Base-by-base conservation (phyloP, 148 eudicot species). In the Agrostemma githago region DNA sequence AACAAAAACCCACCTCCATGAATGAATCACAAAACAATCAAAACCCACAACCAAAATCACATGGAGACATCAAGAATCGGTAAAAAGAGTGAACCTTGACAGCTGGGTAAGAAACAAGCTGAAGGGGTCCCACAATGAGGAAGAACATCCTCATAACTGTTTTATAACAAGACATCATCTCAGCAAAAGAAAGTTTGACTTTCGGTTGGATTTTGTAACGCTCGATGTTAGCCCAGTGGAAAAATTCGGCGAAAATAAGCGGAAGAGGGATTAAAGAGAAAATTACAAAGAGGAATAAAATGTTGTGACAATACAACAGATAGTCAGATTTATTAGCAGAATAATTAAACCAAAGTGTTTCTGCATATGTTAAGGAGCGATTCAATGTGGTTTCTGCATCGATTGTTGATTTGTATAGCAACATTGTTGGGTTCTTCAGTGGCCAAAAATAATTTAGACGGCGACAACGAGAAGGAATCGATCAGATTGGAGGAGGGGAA, bases 181-280 rank as follows among this genome's bases (percentile, higher is more conserved):
- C 88, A 42, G 84, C 46, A 14, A 78, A 34, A 0, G 92, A 83
- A 15, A 86, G 74, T 46, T 71, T 88, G 62, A 91, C 86, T 61
- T 91, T 91, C 4, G 96, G 97, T 75, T 94, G 98, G 66, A 94
- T 88, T 78, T 94, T 94, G 78, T 79, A 91, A 4, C 69, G 56
- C 19, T 80, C 79, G 63, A 91, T 26, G 39, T 76, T 81, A 9
- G 56, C 14, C 56, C 69, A 65, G 0, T 78, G 64, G 48, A 82
- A 37, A 44, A 80, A 12, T 41, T 94, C 97, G 19, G 85, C 71
- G 20, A 83, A 26, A 44, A 84, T 26, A 72, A 87, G 82, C 21
- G 86, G 88, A 6, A 88, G 70, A 3, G 98, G 98, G 17, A 83
- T 56, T 40, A 84, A 34, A n/a, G 98, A 82, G 83, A 88, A 94